phyloP scores from a whole-genome alignment of 75 land plant genomes.

The Pinus taeda region DNA sequence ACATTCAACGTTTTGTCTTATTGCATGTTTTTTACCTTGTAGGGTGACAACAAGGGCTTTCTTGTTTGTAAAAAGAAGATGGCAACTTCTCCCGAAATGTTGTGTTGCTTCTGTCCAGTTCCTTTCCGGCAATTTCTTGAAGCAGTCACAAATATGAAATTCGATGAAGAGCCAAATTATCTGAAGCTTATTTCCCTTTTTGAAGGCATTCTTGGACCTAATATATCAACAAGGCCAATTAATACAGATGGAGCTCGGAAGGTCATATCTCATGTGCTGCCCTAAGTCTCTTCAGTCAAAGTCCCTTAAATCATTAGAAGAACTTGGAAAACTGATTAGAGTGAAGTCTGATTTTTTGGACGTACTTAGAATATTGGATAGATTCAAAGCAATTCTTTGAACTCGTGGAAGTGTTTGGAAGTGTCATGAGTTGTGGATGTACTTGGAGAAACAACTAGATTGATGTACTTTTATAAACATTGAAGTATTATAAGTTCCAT shows the following conservation, averaged over 20 bases:
- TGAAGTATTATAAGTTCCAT: too few relatives aligned
- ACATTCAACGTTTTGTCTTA: neutral
- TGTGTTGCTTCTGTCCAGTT: constrained; percentile 88
- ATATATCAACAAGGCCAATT: constrained; percentile 65
- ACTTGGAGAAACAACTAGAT: neutral
- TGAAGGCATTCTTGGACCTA: constrained; percentile 76
- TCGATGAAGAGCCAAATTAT: constrained; percentile 97
- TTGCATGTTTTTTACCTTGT: neutral
- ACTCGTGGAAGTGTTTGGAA: neutral
- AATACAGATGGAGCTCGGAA: constrained; percentile 91
- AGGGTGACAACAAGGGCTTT: constrained; percentile 98
- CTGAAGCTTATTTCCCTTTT: constrained; percentile 78
- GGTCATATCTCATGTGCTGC: constrained; percentile 26
- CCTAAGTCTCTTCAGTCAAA: neutral
- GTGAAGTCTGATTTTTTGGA: neutral
- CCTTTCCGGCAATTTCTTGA: constrained; percentile 94
- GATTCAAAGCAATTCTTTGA: neutral
- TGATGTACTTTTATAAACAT: neutral
- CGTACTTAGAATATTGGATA: neutral
- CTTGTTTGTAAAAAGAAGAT: constrained; percentile 97
- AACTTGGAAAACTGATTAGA: neutral
- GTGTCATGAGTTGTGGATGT: neutral
- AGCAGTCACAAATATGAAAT: constrained; percentile 88
- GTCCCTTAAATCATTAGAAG: neutral
- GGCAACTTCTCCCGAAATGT: constrained; percentile 92